Evolutionary conservation across 345 rosid genomes (phyloP), one percentile per base, ranked within the genome.

Genomic region (Sonneratia alba): DNA sequence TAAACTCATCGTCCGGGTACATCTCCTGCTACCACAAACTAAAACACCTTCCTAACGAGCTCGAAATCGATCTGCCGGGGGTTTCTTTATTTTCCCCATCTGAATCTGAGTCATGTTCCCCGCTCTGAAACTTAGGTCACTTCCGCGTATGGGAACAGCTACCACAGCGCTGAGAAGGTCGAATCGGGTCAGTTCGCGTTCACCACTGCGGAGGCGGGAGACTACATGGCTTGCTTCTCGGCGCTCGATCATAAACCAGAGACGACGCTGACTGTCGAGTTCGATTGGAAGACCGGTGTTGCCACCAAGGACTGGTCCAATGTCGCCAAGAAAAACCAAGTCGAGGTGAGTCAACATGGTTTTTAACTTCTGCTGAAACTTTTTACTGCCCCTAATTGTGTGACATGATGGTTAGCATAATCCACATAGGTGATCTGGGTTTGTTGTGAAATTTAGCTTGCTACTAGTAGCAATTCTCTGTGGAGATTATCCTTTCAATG

Each of bases 251-350:
- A 90, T 68, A 76, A 75, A 19, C 93, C 96, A 15, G 72, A 72
- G 68, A 51, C 74, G 3, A 90, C 82, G 4, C 14, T 89, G 81
- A 85, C 89, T 37, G 59, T 92, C 37, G 99, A 95, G 76, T 90
- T 95, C 38, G 97, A 92, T 18, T 95, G 97, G 99, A 92, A 77
- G 71, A 80, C 89, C 19, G 99, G 99, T 48, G 79, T 95, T 32
- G 87, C 86, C 18, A 85, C 97, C 68, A 95, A 88, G 78, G 88
- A 83, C 70, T 95, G 98, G 98, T 69, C 82, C 49, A 90, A 71
- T 68, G 87, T 92, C 3, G 99, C 99, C 71, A 95, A 95, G 92
- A 92, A 92, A 78, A 92, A 88, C 70, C 85, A 91, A 76, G 86
- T 92, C 61, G 91, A 90, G 67, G 99, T 95, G 78, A 87, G 95